Evolutionary conservation across 306 rosid species (phyloP).

Genomic region (Inga oerstediana): DNA sequence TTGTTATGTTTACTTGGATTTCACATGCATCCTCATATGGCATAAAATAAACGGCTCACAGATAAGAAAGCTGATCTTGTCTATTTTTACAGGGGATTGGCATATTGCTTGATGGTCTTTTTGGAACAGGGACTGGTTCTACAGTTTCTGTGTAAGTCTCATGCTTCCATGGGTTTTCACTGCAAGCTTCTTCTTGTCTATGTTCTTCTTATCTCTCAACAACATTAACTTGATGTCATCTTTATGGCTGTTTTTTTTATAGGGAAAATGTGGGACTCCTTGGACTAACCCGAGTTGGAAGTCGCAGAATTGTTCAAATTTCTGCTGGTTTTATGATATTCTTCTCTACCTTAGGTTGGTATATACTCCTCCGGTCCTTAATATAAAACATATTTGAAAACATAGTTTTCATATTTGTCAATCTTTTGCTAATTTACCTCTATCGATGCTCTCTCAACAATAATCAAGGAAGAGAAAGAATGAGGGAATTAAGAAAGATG

Average conservation of each 20-base stretch:
- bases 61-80: conserved; percentile 27
- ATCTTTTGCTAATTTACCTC: too few relatives aligned
- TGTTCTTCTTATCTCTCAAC: neutral
- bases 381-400: too few relatives aligned
- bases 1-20: neutral
- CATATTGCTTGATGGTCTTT: conserved; percentile 86
- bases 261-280: conserved; percentile 99
- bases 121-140: conserved; percentile 86
- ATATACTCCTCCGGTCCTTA: neutral
- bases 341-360: conserved; percentile 84
- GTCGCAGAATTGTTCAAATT: conserved; percentile 94
- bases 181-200: conserved; percentile 7
- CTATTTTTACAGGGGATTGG: conserved; percentile 71
- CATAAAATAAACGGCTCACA: neutral
- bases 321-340: conserved; percentile 98
- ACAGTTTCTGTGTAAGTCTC: conserved; percentile 91
- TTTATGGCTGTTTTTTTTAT: conserved; percentile 28
- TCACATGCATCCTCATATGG: neutral
- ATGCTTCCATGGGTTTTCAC: conserved; percentile 12
- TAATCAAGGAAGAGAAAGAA: too few relatives aligned
- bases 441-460: too few relatives aligned
- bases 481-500: too few relatives aligned
- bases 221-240: conserved; percentile 27
- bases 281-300: conserved; percentile 94
- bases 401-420: too few relatives aligned